phyloP scores from a whole-genome alignment of 768 basidiomycete species.

The Suillus brevipes region DNA sequence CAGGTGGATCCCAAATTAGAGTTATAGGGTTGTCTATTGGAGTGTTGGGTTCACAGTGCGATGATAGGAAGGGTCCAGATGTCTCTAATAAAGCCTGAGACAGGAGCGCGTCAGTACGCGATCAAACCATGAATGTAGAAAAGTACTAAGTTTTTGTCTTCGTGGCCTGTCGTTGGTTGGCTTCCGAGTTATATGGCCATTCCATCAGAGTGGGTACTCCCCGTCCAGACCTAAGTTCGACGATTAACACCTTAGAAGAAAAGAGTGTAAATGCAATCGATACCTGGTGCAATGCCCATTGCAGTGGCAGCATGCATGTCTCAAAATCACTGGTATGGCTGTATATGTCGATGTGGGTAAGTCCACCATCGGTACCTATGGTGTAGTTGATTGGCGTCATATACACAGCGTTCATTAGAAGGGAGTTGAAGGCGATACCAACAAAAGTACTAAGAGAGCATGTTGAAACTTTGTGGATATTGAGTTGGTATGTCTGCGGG shows the following conservation, averaged over 20 bases:
- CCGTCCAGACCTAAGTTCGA: constrained; percentile 62
- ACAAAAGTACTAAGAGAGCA: constrained; percentile 70
- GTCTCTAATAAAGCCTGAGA: constrained; percentile 60
- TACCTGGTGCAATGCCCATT: constrained; percentile 73
- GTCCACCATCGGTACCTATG: constrained; percentile 63
- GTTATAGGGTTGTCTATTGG: neutral
- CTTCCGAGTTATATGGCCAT: constrained; percentile 72
- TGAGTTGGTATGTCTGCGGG: constrained; percentile 49
- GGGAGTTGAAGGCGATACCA: constrained; percentile 58
- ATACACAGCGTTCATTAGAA: constrained; percentile 43
- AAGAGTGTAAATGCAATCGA: neutral
- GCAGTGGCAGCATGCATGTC: constrained; percentile 64
- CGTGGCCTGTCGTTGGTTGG: constrained; percentile 61
- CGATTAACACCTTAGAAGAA: neutral
- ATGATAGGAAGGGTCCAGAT: constrained; percentile 62
- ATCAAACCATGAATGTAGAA: neutral
- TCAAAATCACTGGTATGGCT: constrained; percentile 73
- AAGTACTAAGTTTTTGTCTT: constrained; percentile 58
- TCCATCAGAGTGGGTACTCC: constrained; percentile 58
- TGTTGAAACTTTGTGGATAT: constrained; percentile 76
- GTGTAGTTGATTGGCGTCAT: constrained; percentile 60
- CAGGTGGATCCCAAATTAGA: constrained; percentile 43
- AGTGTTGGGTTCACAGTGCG: constrained; percentile 49
- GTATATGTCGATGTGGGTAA: constrained; percentile 65
- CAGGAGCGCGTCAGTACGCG: constrained; percentile 8